A percentile compares a stretch with the other conserved stretches of the same genome.
phyloP scores from a whole-genome alignment of 306 rosid genomes.

The Aeschynomene evenia region DNA sequence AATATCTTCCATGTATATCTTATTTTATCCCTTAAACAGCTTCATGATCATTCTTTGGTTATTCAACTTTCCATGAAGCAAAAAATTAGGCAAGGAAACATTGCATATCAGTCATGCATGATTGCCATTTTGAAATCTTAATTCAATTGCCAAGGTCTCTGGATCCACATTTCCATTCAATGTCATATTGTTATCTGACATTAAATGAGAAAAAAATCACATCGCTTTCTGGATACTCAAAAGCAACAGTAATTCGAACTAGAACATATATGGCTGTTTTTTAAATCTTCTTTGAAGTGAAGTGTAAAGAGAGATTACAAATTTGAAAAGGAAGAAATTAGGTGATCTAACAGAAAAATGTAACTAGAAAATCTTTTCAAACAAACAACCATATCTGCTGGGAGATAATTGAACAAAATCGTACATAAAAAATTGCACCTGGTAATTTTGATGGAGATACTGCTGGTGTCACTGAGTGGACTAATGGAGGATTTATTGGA shows the following conservation, averaged over 20 bases:
- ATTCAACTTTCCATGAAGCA: background rate
- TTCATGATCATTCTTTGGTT: conserved; percentile 3
- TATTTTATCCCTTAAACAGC: background rate
- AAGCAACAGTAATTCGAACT: background rate
- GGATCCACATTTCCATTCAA: background rate
- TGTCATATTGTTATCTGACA: conserved; percentile 1
- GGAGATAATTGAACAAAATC: background rate
- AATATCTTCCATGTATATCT: background rate
- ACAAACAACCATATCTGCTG: background rate
- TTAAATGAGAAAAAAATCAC: background rate
- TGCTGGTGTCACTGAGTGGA: conserved; percentile 46
- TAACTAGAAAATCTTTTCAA: background rate
- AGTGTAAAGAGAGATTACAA: background rate
- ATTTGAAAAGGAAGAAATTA: background rate
- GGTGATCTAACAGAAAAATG: conserved; percentile 6
- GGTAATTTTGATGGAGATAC: conserved; percentile 46
- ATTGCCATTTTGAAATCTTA: background rate
- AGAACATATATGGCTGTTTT: background rate
- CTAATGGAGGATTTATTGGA: conserved; percentile 47
- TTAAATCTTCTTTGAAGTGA: background rate
- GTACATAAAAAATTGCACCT: conserved; percentile 40
- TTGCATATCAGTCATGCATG: background rate
- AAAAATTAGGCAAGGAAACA: background rate
- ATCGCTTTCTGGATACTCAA: conserved; percentile 19
- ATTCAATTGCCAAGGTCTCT: background rate